Base-by-base conservation (phyloP, 352 stramenopile genomes). In the Stephanocyclus meneghinianus region DNA sequence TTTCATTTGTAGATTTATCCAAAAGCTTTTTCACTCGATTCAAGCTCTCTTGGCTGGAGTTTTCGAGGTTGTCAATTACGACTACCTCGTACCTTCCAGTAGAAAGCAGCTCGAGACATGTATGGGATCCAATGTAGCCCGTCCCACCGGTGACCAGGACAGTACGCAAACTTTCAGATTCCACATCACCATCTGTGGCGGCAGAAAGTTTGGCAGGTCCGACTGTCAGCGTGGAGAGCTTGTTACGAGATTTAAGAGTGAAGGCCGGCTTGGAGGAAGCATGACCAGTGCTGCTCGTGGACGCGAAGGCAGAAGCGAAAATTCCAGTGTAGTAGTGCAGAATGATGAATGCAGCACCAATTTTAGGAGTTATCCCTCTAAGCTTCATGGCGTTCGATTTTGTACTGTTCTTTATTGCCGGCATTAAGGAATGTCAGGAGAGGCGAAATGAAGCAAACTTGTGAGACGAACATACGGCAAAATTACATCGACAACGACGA, bases 101-200 rank as follows among this genome's bases (percentile, higher is more conserved):
- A 37, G 94, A 82, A 13, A 97, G 80, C 11, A 98, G 83, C 78
- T 95, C 88, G 21, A 97, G 67, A 69, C 93, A 95, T 5, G 95
- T 98, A 78, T 97, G 95, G 13, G 85, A 94, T 26, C 95, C 95
- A 76, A 98, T 97, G 86, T 97, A 98, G n/a, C 95, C 95, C 2
- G 91, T 88, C 32, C 95, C 95, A 35, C 95, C 95, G 10, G 90
- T 95, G 6, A 95, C 86, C 2, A 96, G 76, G 6, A 95, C 81
- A 11, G 87, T 92, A 21, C 85, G 68, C 18, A 67, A 16, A 50
- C 13, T 10, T 6, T 71, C 63, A 5, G 18, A 50, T 44, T 29
- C n/a, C 55, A 9, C 29, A 55, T 32, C 56, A 64, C 21, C 30
- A 32, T 13, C 18, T 30, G 45, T 29, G 42, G 37, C 26, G 35